Percentiles rank a stretch among this genome's conserved stretches.
phyloP scores from a whole-genome alignment of 1,284 basidiomycete genomes.

The Heliocybe sulcata region DNA sequence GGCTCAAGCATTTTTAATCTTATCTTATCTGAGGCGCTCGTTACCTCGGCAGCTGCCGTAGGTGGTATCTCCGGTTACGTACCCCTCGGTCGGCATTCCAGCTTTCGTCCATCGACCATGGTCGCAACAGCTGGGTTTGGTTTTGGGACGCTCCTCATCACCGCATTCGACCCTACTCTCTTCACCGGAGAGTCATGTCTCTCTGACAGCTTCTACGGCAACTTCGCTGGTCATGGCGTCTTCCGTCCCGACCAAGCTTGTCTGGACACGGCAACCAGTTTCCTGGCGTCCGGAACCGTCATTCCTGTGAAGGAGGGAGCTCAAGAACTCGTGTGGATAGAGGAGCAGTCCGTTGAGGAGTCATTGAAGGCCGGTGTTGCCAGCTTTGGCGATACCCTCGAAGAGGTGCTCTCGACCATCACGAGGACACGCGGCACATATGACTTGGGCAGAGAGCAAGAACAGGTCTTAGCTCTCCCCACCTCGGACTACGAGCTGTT shows the following conservation, averaged over 20 bases:
- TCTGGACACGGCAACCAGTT: conserved; percentile 19
- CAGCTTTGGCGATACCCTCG: conserved; percentile 18
- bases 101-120: not conserved
- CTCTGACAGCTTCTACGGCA: conserved; percentile 44
- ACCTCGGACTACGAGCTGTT: conserved; percentile 24
- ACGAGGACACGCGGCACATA: conserved; percentile 10
- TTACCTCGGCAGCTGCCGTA: too few species aligned
- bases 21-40: too few species aligned
- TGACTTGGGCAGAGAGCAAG: conserved; percentile 12
- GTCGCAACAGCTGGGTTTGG: not conserved
- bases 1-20: too few species aligned
- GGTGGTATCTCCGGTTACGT: not conserved
- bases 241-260: conserved; percentile 37
- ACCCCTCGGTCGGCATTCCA: not conserved
- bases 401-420: conserved; percentile 19
- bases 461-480: conserved; percentile 20
- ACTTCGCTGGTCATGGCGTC: conserved; percentile 38
- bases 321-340: conserved; percentile 1
- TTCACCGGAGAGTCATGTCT: conserved; percentile 32
- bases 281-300: conserved; percentile 2
- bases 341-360: conserved; percentile 9
- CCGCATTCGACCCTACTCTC: conserved; percentile 15
- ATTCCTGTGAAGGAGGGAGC: not conserved
- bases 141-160: conserved; percentile 15
- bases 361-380: conserved; percentile 7